These are phyloP conservation scores for Nymphaea colorata DNA, from an alignment of 164 flowering plant genomes.

Conservation along the genomic window DNA sequence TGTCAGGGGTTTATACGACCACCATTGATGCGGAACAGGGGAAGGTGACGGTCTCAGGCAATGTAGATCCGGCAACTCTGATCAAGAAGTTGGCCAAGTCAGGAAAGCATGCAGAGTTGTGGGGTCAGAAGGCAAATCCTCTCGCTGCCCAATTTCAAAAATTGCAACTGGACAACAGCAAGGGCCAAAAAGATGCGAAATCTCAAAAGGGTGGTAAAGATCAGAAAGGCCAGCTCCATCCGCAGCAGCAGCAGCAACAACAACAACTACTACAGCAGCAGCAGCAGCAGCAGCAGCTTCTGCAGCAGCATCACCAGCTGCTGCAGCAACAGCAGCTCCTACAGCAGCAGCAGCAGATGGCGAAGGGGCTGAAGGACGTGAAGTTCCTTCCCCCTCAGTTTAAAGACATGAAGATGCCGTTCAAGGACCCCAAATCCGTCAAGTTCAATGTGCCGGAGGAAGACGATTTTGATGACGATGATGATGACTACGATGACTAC, in stretches of 20 bases:
- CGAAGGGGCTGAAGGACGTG: constrained; percentile 46
- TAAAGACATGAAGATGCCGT: constrained; percentile 43
- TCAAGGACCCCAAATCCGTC: constrained; percentile 34
- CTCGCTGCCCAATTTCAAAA: constrained; percentile 52
- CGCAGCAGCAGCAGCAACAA: constrained; percentile 22
- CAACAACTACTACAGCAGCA: constrained; percentile 13
- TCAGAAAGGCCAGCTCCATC: constrained; percentile 16
- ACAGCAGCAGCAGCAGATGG: constrained; percentile 50
- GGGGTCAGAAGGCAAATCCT: constrained; percentile 52
- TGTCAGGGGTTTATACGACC: constrained; percentile 63
- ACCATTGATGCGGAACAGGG: constrained; percentile 75
- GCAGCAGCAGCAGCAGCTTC: constrained; percentile 5
- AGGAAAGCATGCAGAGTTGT: constrained; percentile 79
- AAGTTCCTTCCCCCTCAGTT: constrained; percentile 31
- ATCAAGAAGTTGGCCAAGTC: constrained; percentile 73
- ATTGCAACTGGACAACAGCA: constrained; percentile 50
- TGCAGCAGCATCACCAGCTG: background rate
- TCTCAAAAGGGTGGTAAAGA: constrained; percentile 29
- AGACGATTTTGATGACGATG: constrained; percentile 34
- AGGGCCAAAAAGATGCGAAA: constrained; percentile 30
- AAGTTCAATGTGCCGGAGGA: constrained; percentile 48
- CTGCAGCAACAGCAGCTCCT: constrained; percentile 14
- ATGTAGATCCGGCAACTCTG: constrained; percentile 53
- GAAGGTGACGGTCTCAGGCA: constrained; percentile 89
- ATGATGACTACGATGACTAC: constrained; percentile 40